Base-by-base conservation (phyloP, 75 land plant species). In the Picea sitchensis region DNA sequence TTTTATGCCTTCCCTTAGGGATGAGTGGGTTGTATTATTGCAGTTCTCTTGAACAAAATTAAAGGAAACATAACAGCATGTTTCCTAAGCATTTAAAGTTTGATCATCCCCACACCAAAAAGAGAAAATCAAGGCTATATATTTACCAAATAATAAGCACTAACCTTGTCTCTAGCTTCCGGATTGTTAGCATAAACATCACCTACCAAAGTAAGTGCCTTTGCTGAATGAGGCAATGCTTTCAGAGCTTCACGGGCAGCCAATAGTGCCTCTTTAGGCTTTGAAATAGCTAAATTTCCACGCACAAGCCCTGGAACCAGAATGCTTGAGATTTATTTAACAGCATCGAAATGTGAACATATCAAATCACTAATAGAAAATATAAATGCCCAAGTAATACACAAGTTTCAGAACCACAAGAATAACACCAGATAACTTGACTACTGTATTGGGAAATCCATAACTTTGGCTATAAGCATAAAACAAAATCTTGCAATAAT, bases 161-260 rank as follows among this genome's bases (percentile, higher is more conserved):
- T 59, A 81, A 97, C 99, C 99, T 97, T 97, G 54, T 97, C 99
- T 74, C 98, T 84, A 23, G 94, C 92, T 78, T 90, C 85, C 61
- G 96, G 81, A 75, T 80, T 87, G 81, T 91, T 88, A 18, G 98
- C 98, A 88, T 97, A 93, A n/a, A 95, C 99, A 95, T 97, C 99
- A 30, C 99, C 99, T 69, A 97, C 98, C 77, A 97, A 77, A 59
- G 94, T 97, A 17, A 95, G 85, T 79, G 98, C 98, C 81, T 97
- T 97, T 41, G 99, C 99, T 47, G 96, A 93, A 78, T 97, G 99
- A 74, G 95, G 98, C 99, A 97, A 93, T 13, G 91, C 89, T 78
- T 91, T 97, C 91, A 97, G 87, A 76, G 96, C 99, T 78, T 95
- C 99, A 21, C 99, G 90, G 34, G 99, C 98, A 82, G 91, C 89